Percentiles rank a stretch among this genome's conserved stretches.
phyloP scores from a whole-genome alignment of 257 asterid species.

The Anisodus tanguticus region DNA sequence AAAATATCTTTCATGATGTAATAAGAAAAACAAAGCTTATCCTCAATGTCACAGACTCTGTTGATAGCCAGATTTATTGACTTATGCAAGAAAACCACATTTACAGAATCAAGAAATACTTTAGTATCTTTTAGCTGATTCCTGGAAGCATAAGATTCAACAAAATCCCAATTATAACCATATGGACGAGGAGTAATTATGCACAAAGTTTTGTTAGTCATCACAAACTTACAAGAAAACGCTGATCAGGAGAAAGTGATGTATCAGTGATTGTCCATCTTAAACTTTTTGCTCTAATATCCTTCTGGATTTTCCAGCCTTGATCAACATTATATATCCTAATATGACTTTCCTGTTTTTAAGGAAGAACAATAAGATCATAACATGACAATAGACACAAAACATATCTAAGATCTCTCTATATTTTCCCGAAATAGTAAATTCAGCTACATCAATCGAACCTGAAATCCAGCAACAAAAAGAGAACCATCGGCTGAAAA shows the following conservation, averaged over 20 bases:
- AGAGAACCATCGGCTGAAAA: slow-evolving; percentile 90
- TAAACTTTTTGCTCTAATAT: slow-evolving; percentile 78
- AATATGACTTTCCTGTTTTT: slow-evolving; percentile 76
- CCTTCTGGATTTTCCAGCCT: slow-evolving; percentile 86
- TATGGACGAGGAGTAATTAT: slow-evolving; percentile 13
- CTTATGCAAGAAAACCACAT: not conserved
- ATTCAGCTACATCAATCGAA: slow-evolving; percentile 32
- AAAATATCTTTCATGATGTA: not conserved
- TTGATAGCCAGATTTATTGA: not conserved
- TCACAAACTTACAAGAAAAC: slow-evolving; percentile 71
- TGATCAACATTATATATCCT: slow-evolving; percentile 77
- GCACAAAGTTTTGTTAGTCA: slow-evolving; percentile 18
- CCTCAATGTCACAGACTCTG: not conserved
- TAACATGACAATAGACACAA: not conserved
- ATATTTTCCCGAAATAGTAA: not conserved
- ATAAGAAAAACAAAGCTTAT: slow-evolving; percentile 11
- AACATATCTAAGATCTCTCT: not conserved
- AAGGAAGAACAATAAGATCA: not conserved
- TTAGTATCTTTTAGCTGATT: not conserved
- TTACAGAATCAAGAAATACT: not conserved
- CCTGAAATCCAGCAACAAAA: slow-evolving; percentile 94
- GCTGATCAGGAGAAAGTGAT: slow-evolving; percentile 82
- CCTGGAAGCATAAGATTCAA: not conserved
- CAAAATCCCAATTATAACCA: not conserved
- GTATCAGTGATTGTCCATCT: slow-evolving; percentile 98